Conservation (phyloP, 805 yeast genomes). For the Yamadazyma endophytica region DNA sequence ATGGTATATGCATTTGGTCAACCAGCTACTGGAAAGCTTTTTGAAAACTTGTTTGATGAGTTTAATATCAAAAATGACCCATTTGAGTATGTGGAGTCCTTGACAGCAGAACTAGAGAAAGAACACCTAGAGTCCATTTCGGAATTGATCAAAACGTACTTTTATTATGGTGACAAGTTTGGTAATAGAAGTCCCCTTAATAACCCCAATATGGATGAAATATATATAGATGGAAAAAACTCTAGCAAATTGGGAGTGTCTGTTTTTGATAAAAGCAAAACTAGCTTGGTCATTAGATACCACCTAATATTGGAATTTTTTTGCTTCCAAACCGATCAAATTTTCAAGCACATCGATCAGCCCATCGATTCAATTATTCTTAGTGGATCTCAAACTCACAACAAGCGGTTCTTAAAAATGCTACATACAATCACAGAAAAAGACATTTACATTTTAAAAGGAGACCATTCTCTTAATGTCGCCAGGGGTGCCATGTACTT, state of each 20-base stretch:
- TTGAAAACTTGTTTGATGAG: conserved; percentile 43
- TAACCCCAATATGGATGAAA: conserved; percentile 46
- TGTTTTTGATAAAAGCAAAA: conserved; percentile 25
- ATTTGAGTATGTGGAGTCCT: conserved; percentile 16
- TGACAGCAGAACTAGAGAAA: conserved; percentile 18
- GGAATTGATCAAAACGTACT: conserved; percentile 28
- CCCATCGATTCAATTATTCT: conserved; percentile 32
- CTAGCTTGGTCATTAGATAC: conserved; percentile 39
- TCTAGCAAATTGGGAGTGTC: conserved; percentile 7
- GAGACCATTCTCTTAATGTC: conserved; percentile 8
- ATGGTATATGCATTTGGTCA: conserved; percentile 51
- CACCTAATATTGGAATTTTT: conserved; percentile 47
- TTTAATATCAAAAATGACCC: conserved; percentile 4
- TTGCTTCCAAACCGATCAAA: conserved; percentile 45
- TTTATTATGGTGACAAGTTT: conserved; percentile 51
- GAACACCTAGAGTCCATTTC: conserved; percentile 12
- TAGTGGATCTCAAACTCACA: conserved; percentile 53
- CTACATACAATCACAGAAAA: conserved; percentile 5
- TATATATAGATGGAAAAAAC: conserved; percentile 43
- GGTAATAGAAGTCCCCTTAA: conserved; percentile 59
- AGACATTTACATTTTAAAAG: conserved; percentile 2
- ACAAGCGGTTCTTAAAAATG: conserved; percentile 31
- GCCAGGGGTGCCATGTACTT: conserved; percentile 11
- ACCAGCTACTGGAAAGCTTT: conserved; percentile 53
- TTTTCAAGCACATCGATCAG: conserved; percentile 20